These are phyloP conservation scores for Leccinum pachyderme DNA, from an alignment of 1,284 basidiomycete species.

Conservation along the genomic window DNA sequence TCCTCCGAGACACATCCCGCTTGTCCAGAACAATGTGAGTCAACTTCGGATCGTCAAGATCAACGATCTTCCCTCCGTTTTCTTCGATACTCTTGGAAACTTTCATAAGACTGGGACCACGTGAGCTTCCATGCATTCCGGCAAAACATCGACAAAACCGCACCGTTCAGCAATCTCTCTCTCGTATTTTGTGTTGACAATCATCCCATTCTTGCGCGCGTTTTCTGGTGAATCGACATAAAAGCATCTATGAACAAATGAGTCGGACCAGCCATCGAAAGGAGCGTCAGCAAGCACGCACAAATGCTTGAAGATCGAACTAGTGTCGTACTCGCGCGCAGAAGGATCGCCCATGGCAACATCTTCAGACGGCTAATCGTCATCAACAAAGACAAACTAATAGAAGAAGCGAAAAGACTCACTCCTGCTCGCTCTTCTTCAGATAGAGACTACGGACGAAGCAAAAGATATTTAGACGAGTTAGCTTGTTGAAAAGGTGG, in stretches of 20 bases:
- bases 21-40: slow-evolving; percentile 86
- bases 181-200: slow-evolving; percentile 53
- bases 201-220: slow-evolving; percentile 63
- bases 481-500: neutral
- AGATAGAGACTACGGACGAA: slow-evolving; percentile 16
- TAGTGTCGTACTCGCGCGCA: slow-evolving; percentile 74
- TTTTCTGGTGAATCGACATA: slow-evolving; percentile 83
- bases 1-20: slow-evolving; percentile 67
- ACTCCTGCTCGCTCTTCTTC: slow-evolving; percentile 14
- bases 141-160: slow-evolving; percentile 14
- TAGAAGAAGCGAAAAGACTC: neutral
- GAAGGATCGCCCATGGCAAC: slow-evolving; percentile 68
- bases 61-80: slow-evolving; percentile 71
- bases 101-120: slow-evolving; percentile 50
- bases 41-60: slow-evolving; percentile 70
- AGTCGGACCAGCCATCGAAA: neutral
- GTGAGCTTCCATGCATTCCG: neutral
- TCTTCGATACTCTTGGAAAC: slow-evolving; percentile 52
- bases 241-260: slow-evolving; percentile 57
- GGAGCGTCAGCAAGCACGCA: slow-evolving; percentile 35
- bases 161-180: slow-evolving; percentile 52
- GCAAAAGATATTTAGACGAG: neutral
- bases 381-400: slow-evolving; percentile 3
- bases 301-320: slow-evolving; percentile 78
- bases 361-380: slow-evolving; percentile 26